Base-by-base conservation (phyloP, 768 basidiomycete species). In the Cubamyces sp. region DNA sequence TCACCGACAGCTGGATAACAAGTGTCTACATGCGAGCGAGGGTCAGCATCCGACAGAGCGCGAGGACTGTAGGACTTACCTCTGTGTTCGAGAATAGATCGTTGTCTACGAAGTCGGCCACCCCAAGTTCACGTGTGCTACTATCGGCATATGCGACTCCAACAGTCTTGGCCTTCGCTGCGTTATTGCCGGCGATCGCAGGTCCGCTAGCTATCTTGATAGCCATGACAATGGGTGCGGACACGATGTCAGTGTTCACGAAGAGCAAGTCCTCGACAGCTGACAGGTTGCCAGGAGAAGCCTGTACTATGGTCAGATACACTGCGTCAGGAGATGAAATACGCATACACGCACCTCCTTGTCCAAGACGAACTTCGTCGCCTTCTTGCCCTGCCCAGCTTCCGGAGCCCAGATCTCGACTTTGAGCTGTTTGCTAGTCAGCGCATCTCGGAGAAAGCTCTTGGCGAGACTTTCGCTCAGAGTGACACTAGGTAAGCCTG, bases 71-170 rank as follows among this genome's bases (percentile, higher is more conserved):
- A 56, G 25, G 12, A 23, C 45, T 43, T 61, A 94, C 96, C 82
- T 99, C 96, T 3, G 90, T 88, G 69, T 98, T 99, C 0, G 94
- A 95, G 74, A 96, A 98, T 16, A 94, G 78, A 62, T 98, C 97
- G 67, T 95, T 96, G 74, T 99, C 97, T 8, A 88, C 85, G 68
- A 93, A 98, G 64, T 98, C 94, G 14, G 91, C 82, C 0, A 96
- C 89, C 0, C 97, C 97, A 5, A 99, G 80, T 69, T 91, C 84
- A 21, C 93, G 86, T 7, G 86, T 78, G 62, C 88, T 92, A 0
- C 94, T 91, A 74, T 99, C 96, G 0, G 94, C 92, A 69, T 94
- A 99, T 0, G 96, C 96, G 14, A 94, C 78, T 0, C 95, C 96
- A 23, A 99, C 81, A 0, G 83, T 83, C 71, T 87, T 90, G 28